phyloP scores from a whole-genome alignment of 2,329 filamentous ascomycete genomes.

The Immersiporthe knoxdaviesiana region DNA sequence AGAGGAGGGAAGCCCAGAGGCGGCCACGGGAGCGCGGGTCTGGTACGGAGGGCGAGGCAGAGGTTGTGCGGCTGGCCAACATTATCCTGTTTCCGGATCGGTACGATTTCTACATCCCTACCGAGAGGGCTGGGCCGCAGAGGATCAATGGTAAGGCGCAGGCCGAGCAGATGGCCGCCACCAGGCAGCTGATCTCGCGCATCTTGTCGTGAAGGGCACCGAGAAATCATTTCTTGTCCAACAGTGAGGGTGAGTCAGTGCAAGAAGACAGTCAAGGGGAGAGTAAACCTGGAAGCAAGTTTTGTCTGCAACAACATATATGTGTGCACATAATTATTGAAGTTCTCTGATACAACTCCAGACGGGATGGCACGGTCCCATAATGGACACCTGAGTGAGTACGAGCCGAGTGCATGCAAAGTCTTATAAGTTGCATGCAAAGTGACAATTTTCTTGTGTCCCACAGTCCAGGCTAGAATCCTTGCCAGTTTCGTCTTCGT shows the following conservation, averaged over 20 bases:
- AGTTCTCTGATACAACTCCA: neutral
- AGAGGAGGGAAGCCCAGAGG: slow-evolving; percentile 33
- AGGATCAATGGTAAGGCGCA: slow-evolving; percentile 27
- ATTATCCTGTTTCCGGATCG: slow-evolving; percentile 60
- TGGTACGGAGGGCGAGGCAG: slow-evolving; percentile 47
- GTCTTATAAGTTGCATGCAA: neutral
- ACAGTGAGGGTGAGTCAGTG: neutral
- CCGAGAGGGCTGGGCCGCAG: slow-evolving; percentile 30
- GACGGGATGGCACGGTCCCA: neutral
- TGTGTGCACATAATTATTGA: neutral
- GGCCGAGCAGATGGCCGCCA: slow-evolving; percentile 30
- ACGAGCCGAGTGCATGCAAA: too few species aligned
- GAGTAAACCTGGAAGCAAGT: too few species aligned
- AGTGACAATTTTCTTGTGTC: neutral
- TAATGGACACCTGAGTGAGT: neutral
- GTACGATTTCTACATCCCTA: slow-evolving; percentile 53
- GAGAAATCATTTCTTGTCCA: neutral
- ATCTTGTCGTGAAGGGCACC: slow-evolving; percentile 18
- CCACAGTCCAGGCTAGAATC: neutral
- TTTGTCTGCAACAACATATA: neutral
- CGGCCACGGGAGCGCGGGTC: slow-evolving; percentile 25
- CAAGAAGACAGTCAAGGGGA: too few species aligned
- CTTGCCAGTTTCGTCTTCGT: too few species aligned
- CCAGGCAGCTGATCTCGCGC: slow-evolving; percentile 28
- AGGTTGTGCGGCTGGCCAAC: slow-evolving; percentile 58